Conservation (phyloP, 345 rosid species). For the Hibiscus tridactylites region DNA sequence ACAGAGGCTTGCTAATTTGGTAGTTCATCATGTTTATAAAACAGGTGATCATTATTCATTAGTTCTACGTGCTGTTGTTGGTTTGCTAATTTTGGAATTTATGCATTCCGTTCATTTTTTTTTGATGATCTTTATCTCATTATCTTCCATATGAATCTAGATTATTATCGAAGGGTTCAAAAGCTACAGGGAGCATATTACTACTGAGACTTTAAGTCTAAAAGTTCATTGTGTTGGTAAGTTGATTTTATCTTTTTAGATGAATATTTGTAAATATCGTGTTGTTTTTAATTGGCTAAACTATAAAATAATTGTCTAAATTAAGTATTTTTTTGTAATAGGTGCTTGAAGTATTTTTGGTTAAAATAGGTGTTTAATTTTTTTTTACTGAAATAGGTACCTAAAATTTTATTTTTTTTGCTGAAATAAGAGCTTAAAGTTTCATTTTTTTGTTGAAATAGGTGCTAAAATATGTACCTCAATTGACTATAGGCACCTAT, state of each 20-base stretch:
- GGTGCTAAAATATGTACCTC: too few species aligned
- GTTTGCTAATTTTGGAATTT: not conserved
- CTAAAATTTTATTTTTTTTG: too few species aligned
- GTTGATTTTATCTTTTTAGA: not conserved
- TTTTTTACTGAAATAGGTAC: too few species aligned
- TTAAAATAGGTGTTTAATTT: too few species aligned
- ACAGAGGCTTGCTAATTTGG: not conserved
- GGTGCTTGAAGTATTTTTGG: too few species aligned
- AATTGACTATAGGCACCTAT: too few species aligned
- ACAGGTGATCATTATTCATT: slow-evolving; percentile 48
- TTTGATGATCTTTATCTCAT: not conserved
- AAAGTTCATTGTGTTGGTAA: slow-evolving; percentile 91
- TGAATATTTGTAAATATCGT: not conserved
- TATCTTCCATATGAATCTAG: slow-evolving; percentile 24
- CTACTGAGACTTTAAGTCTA: slow-evolving; percentile 80
- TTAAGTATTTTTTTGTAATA: too few species aligned
- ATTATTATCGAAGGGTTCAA: slow-evolving; percentile 89
- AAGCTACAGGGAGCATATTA: slow-evolving; percentile 91
- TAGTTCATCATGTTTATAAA: slow-evolving; percentile 50
- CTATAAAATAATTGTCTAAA: too few species aligned
- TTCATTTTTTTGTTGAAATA: too few species aligned
- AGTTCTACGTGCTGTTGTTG: not conserved
- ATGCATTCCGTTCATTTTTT: not conserved
- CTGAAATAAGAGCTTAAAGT: too few species aligned
- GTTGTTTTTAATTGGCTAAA: not conserved